A percentile compares a stretch with the other conserved stretches of the same genome.
These are phyloP conservation scores for Hippophae tibetana DNA, from an alignment of 306 rosid genomes.

Conservation along the genomic window DNA sequence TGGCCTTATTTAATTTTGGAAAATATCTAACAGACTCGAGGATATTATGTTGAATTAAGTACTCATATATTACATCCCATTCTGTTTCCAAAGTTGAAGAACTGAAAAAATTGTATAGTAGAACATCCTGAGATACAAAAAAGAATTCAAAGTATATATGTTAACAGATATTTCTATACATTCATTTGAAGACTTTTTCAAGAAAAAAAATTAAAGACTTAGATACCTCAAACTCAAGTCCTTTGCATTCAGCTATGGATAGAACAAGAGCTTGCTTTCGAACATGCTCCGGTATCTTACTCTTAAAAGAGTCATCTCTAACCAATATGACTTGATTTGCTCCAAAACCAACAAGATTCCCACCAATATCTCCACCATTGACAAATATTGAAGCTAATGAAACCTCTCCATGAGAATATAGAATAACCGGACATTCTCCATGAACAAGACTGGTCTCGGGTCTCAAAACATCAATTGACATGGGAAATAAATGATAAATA, in stretches of 20 bases:
- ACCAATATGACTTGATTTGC: constrained; percentile 66
- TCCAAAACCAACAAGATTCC: constrained; percentile 48
- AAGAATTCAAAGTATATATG: neutral
- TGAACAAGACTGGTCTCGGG: constrained; percentile 22
- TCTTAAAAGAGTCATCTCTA: constrained; percentile 43
- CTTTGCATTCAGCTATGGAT: constrained; percentile 55
- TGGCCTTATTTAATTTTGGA: constrained; percentile 33
- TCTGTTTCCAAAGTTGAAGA: constrained; percentile 43
- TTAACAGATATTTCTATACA: neutral
- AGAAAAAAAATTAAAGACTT: neutral
- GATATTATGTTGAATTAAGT: constrained; percentile 48
- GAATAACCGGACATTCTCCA: constrained; percentile 45
- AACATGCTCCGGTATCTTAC: constrained; percentile 24
- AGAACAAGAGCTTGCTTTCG: constrained; percentile 54
- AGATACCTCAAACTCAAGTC: constrained; percentile 64
- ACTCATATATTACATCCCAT: constrained; percentile 57
- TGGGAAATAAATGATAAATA: constrained; percentile 34
- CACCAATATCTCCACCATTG: constrained; percentile 21
- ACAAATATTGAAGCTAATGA: constrained; percentile 37
- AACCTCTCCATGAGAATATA: constrained; percentile 35
- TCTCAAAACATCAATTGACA: constrained; percentile 17
- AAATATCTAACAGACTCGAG: constrained; percentile 10
- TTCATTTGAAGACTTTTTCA: too few relatives aligned
- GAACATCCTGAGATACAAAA: constrained; percentile 43
- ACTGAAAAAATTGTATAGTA: constrained; percentile 51